Percentiles rank a stretch among this genome's conserved stretches.
These are phyloP conservation scores for Epithele typhae DNA, from an alignment of 768 basidiomycete genomes.

Conservation along the genomic window DNA sequence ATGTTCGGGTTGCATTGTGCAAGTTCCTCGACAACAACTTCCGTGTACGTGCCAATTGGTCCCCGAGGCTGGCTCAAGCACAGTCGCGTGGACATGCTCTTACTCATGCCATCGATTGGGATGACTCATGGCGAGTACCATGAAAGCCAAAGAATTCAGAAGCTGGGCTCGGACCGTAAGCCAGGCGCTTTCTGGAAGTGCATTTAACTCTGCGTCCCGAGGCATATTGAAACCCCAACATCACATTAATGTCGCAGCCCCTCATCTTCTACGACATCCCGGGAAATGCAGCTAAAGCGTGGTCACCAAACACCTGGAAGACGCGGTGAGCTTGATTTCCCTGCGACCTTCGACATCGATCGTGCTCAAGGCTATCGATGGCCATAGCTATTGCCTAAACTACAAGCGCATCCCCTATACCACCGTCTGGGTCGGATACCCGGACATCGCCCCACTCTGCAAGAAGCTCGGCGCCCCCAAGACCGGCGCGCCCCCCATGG, in stretches of 20 bases:
- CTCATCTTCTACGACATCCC: conserved; percentile 21
- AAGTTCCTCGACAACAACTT: too few relatives aligned
- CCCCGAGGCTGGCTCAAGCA: too few relatives aligned
- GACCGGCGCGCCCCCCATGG: conserved; percentile 20
- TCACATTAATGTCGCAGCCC: conserved; percentile 9
- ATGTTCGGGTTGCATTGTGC: too few relatives aligned
- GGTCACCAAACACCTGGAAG: conserved; percentile 22
- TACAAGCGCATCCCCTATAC: conserved; percentile 38
- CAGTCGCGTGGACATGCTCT: too few relatives aligned
- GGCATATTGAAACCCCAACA: too few relatives aligned
- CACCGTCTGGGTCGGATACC: conserved; percentile 49
- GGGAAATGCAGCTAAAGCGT: conserved; percentile 4
- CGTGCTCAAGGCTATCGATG: background rate
- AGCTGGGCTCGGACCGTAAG: too few relatives aligned
- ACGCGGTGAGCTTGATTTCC: conserved; percentile 22
- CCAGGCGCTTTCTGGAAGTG: too few relatives aligned
- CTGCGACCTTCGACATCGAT: background rate
- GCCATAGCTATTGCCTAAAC: conserved; percentile 29
- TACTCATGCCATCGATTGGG: too few relatives aligned
- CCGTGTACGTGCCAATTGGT: too few relatives aligned
- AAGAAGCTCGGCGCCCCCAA: conserved; percentile 34
- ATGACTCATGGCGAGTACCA: too few relatives aligned
- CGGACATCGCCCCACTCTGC: conserved; percentile 38
- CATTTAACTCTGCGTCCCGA: too few relatives aligned
- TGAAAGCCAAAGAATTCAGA: too few relatives aligned